Evolutionary conservation across 2,329 filamentous ascomycete genomes (phyloP), one percentile per base, ranked within the genome.

Genomic region (Diaporthe citrichinensis): DNA sequence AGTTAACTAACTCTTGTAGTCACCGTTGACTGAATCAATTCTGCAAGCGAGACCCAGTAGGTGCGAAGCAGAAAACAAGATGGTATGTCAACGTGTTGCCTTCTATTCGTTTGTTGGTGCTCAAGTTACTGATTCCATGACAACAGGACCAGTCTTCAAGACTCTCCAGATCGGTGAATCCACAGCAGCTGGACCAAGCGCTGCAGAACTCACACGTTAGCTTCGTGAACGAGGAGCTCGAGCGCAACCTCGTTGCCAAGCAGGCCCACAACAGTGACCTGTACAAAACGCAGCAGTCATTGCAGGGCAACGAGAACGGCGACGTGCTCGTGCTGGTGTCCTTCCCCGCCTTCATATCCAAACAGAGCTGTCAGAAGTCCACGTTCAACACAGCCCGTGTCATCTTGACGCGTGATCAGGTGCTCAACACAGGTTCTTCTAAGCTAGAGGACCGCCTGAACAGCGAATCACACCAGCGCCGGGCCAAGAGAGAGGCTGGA

Each of bases 221-320:
- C 12, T 49, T 36, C 23, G 14, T 39, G 9, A 15, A 17, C 8
- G 57, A 72, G 14, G 57, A 41, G 44, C 31, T 62, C 25, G 17
- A 73, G 46, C 71, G 49, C 31, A 73, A 73, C 58, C 39, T 23
- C 6, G 20, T 65, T 36, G 76, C 57, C 5, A 72, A 73, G 36
- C 73, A 53, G 39, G 59, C 72, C 14, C 76, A 77, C 41, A 62
- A 68, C n/a, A 36, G 20, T 20, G 76, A 77, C 41, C 71, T 77
- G 20, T 55, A 58, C 36, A 73, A 67, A 61, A 73, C 62, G 0
- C 76, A 75, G 46, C 28, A 57, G 49, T 2, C 9, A 14, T 10
- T 31, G 9, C 61, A 73, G n/a, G 73, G 62, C 39, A 17, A 41
- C 10, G 25, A 58, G 3, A 8, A 36, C 1, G 68, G 65, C 1